phyloP scores from a whole-genome alignment of 2,329 filamentous ascomycete species.

The Akanthomyces lecanii region DNA sequence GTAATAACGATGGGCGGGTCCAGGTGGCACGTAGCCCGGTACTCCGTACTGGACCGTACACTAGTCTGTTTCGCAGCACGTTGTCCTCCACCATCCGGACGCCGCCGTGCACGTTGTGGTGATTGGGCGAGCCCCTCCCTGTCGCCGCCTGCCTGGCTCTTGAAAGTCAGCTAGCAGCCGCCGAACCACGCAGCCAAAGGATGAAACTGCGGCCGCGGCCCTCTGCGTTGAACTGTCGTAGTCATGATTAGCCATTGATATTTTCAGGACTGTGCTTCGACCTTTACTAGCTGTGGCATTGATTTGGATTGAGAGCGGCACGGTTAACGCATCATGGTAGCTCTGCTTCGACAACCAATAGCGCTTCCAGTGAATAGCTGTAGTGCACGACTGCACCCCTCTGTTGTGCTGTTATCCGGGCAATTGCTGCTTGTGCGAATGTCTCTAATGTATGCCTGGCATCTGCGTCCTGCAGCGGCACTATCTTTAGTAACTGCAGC shows the following conservation, averaged over 20 bases:
- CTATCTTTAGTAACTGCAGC: background rate
- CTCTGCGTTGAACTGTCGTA: background rate
- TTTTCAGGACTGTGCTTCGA: background rate
- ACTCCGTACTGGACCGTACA: background rate
- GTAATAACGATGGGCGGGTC: conserved; percentile 13
- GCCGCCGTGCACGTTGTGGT: background rate
- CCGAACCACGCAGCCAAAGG: background rate
- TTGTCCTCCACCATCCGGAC: background rate
- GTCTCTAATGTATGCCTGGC: conserved; percentile 10
- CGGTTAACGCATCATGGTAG: background rate
- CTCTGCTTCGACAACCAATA: background rate
- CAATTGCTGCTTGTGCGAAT: background rate
- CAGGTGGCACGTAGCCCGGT: conserved; percentile 1
- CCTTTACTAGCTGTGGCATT: background rate
- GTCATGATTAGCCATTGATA: background rate
- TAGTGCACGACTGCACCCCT: background rate
- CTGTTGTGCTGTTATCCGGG: background rate
- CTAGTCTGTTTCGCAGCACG: conserved; percentile 1
- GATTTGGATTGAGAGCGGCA: background rate
- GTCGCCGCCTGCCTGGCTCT: too few relatives aligned
- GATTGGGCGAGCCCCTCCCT: background rate
- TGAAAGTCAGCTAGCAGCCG: background rate
- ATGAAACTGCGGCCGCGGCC: background rate
- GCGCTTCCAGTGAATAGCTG: background rate
- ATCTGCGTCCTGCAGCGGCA: background rate